Conservation (phyloP, 768 basidiomycete species). For the Naganishia friedmannii region DNA sequence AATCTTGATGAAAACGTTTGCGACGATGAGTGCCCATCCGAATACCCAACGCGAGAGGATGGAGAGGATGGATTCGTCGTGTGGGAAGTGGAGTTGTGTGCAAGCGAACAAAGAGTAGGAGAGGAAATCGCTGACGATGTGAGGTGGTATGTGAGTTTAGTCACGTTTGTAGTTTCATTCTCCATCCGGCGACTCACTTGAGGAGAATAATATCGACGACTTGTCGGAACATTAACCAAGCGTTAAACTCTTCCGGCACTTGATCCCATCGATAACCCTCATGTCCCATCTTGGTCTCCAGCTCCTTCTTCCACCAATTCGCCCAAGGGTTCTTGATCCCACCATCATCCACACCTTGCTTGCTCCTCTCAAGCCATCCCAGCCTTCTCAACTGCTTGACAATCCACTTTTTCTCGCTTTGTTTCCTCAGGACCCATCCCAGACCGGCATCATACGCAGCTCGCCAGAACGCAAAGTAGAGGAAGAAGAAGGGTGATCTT, state of each 20-base stretch:
- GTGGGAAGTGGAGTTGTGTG: conserved; percentile 82
- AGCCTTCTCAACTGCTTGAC: conserved; percentile 70
- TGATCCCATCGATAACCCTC: conserved; percentile 90
- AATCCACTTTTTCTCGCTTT: conserved; percentile 94
- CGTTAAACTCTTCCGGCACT: conserved; percentile 88
- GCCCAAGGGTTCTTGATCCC: conserved; percentile 53
- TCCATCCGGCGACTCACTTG: conserved; percentile 62
- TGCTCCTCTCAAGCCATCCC: conserved; percentile 83
- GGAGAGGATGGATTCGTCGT: conserved; percentile 66
- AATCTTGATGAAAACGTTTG: conserved; percentile 98
- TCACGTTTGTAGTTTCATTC: not conserved
- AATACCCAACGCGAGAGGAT: conserved; percentile 86
- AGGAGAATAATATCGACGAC: conserved; percentile 92
- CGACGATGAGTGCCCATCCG: conserved; percentile 77
- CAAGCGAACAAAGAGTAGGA: conserved; percentile 94
- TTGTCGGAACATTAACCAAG: conserved; percentile 94
- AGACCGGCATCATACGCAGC: conserved; percentile 87
- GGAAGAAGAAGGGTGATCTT: conserved; percentile 64
- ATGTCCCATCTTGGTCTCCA: conserved; percentile 85
- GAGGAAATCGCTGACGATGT: conserved; percentile 71
- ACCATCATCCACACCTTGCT: conserved; percentile 42
- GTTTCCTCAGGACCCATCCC: conserved; percentile 88
- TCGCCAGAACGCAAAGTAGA: conserved; percentile 92
- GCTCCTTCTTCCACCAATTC: conserved; percentile 79
- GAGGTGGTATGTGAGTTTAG: not conserved